Base-by-base conservation (phyloP, 805 yeast species). In the Candida ipomoeae region DNA sequence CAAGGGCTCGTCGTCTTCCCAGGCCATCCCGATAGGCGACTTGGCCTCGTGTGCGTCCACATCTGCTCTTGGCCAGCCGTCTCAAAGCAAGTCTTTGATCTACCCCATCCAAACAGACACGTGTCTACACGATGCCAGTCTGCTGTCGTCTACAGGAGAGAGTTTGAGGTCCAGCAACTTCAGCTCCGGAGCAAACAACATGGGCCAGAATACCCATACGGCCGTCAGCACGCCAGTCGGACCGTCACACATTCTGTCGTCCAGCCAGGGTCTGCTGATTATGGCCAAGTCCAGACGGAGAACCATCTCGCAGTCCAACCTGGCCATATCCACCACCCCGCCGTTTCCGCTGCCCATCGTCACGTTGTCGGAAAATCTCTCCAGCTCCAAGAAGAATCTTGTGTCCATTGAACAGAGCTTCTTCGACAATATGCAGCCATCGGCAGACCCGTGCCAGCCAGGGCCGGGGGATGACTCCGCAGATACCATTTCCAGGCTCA, bases 301-400 rank as follows among this genome's bases (percentile, higher is more conserved):
- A 35, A 61, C 65, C 10, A 53, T 58, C n/a, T 62, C 67, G 2
- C 48, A 58, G 34, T 62, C 66, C 4, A 58, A 55, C 49, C 51
- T 55, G 46, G 42, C 46, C 34, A 37, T 57, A 13, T 44, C 54
- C 31, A 52, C 66, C 18, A 65, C 71, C 5, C 70, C 74, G 1
- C 66, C 73, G 3, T 55, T 64, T 33, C 59, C 69, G 21, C 70
- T 71, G 36, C 77, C 77, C 39, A 61, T 71, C 38, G 68, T 73
- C 21, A 70, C 74, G 1, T 58, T 73, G 18, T 61, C 70, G 15
- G 78, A 73, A 41, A 70, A 70, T 54, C 59, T 70, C 41, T 47
- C 61, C 13, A 44, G 56, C 11, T 55, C 66, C 11, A 65, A 66
- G 48, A 66, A 63, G 48, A 62, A 62, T 39, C 48, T 73, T 39